Base-by-base conservation (phyloP, 139 green algal genomes). In the Pseudopediastrum boryanum region DNA sequence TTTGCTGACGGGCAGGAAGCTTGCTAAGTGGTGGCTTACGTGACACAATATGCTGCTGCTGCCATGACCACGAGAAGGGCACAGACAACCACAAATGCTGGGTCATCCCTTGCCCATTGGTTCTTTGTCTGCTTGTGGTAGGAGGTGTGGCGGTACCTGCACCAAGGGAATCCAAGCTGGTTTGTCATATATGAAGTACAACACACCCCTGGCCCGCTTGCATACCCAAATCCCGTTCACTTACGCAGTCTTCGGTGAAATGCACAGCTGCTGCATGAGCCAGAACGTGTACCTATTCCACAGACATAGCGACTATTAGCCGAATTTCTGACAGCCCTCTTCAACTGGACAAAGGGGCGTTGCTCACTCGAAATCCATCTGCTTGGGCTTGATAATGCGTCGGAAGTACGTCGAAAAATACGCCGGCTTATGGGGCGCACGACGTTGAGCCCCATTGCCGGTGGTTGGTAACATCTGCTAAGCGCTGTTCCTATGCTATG, bases 121-220 rank as follows among this genome's bases (percentile, higher is more conserved):
- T 98, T 96, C 73, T 99, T 99, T 0, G 96, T 99, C 69, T 99
- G 93, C 63, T 97, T 98, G 82, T 98, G 96, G 71, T 99, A 99
- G 2, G 95, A 90, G 0, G 94, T 96, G 83, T 99, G 96, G 29
- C 93, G 92, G 75, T 99, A 99, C 58, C 92, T 96, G 88, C 35
- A 42, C 36, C 48, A 42, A 31, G 29, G 8, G n/a, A 35, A 33
- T 25, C 23, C 62, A 12, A 72, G 9, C 1, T 71, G 54, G 35
- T 36, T n/a, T 71, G 29, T 12, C 19, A 21, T 27, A 9, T 66
- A 33, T 25, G 31, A 16, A 77, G 42, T 31, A 12, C 43, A 41
- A 58, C 2, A 10, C 16, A 19, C 16, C 48, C 16, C 16, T 58
- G 16, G 16, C 48, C 48, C 16, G 48, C 48, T 27, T 58, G 16